Evolutionary conservation across 306 rosid species (phyloP).

Genomic region (Lotus japonicus): DNA sequence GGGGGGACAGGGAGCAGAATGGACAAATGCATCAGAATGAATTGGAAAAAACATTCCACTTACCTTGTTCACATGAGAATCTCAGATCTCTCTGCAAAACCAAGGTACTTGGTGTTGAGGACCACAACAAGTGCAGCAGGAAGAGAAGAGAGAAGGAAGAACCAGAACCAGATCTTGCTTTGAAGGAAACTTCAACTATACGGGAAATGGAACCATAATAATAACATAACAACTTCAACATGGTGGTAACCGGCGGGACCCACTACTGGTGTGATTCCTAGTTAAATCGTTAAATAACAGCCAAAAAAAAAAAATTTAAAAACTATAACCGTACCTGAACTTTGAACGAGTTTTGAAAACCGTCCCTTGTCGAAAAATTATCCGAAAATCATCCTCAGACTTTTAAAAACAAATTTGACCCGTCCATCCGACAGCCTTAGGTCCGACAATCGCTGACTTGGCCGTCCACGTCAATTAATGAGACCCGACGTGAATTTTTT

Average conservation of each 20-base stretch:
- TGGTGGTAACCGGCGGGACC: background rate
- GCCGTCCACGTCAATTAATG: too few relatives aligned
- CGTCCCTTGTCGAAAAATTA: too few relatives aligned
- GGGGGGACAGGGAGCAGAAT: background rate
- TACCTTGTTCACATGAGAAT: conserved; percentile 27
- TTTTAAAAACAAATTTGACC: too few relatives aligned
- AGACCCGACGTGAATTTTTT: too few relatives aligned
- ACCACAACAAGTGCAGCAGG: conserved; percentile 16
- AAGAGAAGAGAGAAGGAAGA: conserved; percentile 10
- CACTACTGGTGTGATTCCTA: background rate
- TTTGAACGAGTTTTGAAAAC: too few relatives aligned
- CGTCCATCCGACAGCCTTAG: too few relatives aligned
- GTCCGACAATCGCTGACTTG: too few relatives aligned
- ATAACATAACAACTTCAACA: background rate
- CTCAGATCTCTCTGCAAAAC: conserved; percentile 18
- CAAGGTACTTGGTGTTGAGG: conserved; percentile 17
- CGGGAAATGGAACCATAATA: background rate
- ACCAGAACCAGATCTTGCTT: conserved; percentile 30
- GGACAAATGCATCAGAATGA: conserved; percentile 7
- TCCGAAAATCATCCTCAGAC: too few relatives aligned
- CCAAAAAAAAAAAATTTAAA: background rate
- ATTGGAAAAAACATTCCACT: conserved; percentile 10
- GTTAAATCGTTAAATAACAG: background rate
- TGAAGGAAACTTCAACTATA: conserved; percentile 14
- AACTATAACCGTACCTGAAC: too few relatives aligned